Conservation (phyloP, 306 rosid genomes). For the Lathyrus sativus region DNA sequence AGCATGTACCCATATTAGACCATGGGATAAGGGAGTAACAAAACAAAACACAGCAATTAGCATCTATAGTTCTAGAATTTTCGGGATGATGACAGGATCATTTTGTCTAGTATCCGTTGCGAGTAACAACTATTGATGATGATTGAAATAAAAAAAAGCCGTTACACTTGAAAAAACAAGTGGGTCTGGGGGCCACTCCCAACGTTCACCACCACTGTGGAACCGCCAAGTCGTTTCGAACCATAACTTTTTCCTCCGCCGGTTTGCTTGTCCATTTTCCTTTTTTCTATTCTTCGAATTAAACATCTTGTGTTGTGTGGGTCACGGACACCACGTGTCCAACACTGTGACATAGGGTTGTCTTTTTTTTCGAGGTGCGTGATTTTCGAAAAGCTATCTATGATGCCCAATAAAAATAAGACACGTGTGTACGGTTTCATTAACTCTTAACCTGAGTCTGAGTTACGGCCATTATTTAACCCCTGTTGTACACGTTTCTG, state of each 20-base stretch:
- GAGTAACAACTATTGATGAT: not conserved
- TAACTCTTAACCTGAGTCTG: not conserved
- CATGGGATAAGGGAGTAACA: no score
- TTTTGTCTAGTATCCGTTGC: not conserved
- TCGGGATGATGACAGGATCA: not conserved
- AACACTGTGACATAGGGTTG: not conserved
- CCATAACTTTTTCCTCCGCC: conserved; percentile 43
- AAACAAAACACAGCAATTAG: no score
- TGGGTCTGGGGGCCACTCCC: not conserved
- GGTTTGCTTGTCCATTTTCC: conserved; percentile 13
- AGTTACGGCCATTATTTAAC: conserved; percentile 6
- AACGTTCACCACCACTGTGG: conserved; percentile 38
- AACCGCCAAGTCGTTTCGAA: conserved; percentile 46
- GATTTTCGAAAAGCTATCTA: not conserved
- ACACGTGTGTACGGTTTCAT: conserved; percentile 42
- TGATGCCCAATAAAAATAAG: rapidly evolving
- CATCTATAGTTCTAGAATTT: not conserved
- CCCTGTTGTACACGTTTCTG: conserved; percentile 34
- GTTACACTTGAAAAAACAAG: not conserved
- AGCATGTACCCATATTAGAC: no score
- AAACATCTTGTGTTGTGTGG: conserved; percentile 32
- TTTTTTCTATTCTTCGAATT: not conserved
- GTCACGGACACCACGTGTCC: conserved; percentile 45
- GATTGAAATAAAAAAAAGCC: not conserved
- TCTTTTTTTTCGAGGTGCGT: not conserved